Conservation (phyloP, 78 protist species). For the Thecamonas trahens region DNA sequence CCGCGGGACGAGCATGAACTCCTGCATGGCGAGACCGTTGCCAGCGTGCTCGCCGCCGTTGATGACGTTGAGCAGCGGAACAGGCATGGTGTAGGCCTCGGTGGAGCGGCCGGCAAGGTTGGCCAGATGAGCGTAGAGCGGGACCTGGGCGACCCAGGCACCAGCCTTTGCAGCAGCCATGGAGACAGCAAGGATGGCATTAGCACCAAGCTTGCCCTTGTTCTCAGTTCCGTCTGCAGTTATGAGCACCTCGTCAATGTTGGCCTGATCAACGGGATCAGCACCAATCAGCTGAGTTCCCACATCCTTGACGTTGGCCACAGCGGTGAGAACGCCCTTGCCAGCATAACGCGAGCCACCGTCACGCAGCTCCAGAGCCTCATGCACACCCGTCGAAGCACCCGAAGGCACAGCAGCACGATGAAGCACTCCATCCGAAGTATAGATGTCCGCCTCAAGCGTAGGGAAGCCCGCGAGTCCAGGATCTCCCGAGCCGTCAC, state of each 20-base stretch:
- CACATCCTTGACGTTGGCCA: constrained; percentile 83
- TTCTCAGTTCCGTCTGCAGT: constrained; percentile 87
- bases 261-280: constrained; percentile 82
- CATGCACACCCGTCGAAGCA: constrained; percentile 98
- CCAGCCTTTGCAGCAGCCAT: constrained; percentile 96
- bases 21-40: constrained; percentile 88
- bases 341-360: constrained; percentile 81
- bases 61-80: constrained; percentile 97
- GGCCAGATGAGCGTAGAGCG: constrained; percentile 89
- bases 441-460: constrained; percentile 60
- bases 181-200: constrained; percentile 96
- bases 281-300: constrained; percentile 71
- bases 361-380: constrained; percentile 95
- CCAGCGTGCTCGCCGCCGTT: constrained; percentile 99
- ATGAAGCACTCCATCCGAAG: constrained; percentile 51
- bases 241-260: constrained; percentile 77
- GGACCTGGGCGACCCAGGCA: constrained; percentile 67
- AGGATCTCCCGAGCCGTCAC: constrained; percentile 68
- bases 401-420: constrained; percentile 97
- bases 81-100: constrained; percentile 64
- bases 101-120: constrained; percentile 75
- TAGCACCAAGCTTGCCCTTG: constrained; percentile 96
- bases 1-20: constrained; percentile 84
- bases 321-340: constrained; percentile 89
- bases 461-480: constrained; percentile 91